phyloP scores from a whole-genome alignment of 2,329 filamentous ascomycete genomes.

The Plenodomus tracheiphilus region DNA sequence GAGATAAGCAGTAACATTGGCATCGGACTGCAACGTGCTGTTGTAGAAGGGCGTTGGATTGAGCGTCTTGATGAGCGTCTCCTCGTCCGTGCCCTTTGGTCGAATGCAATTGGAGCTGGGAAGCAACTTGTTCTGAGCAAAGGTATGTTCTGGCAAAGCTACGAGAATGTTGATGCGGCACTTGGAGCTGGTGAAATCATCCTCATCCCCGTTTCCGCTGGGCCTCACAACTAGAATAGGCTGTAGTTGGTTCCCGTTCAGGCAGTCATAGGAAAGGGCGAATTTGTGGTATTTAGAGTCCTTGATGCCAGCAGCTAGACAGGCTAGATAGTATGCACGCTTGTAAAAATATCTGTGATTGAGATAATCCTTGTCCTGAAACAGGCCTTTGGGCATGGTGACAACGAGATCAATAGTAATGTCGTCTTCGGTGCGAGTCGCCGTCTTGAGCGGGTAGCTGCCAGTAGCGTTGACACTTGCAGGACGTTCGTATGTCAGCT shows the following conservation, averaged over 20 bases:
- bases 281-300: constrained; percentile 58
- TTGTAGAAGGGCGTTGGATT: constrained; percentile 84
- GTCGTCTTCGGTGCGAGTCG: constrained; percentile 63
- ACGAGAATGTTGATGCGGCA: constrained; percentile 73
- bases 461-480: constrained; percentile 83
- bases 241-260: constrained; percentile 75
- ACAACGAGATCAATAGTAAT: constrained; percentile 80
- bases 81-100: constrained; percentile 52
- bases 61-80: constrained; percentile 39
- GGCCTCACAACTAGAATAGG: constrained; percentile 63
- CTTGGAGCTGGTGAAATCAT: constrained; percentile 43
- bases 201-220: constrained; percentile 32
- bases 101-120: constrained; percentile 73
- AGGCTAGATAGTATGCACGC: constrained; percentile 86
- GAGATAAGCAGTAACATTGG: constrained; percentile 72
- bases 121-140: constrained; percentile 71
- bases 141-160: constrained; percentile 69
- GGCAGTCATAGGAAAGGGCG: constrained; percentile 64
- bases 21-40: constrained; percentile 77
- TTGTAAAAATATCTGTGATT: constrained; percentile 96
- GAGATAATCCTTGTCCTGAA: constrained; percentile 93
- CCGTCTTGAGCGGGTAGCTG: constrained; percentile 78
- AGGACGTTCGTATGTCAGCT: constrained; percentile 76
- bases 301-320: constrained; percentile 72
- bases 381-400: constrained; percentile 76